Evolutionary conservation across 2,329 filamentous ascomycete species (phyloP), one percentile per base, ranked within the genome.

Genomic region (Coniella lustricola): DNA sequence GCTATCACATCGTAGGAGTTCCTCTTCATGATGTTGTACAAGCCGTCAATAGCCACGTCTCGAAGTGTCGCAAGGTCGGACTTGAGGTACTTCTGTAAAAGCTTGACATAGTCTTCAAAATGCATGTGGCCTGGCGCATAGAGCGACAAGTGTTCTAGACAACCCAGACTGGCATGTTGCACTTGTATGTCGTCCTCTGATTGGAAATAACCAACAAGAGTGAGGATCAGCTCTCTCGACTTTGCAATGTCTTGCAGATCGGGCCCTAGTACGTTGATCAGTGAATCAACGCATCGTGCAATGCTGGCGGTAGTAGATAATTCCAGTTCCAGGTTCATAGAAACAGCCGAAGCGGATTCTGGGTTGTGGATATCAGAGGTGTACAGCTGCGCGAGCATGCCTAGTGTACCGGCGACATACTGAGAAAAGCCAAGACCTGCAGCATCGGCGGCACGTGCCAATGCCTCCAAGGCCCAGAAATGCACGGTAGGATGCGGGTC

Each of bases 401-500:
- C 93, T 17, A 98, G 76, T 0, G 90, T 90, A 58, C 89, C 89
- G 0, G 89, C 85, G 17, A 96, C 90, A 59, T 91, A 96, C 32
- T 83, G 82, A 0, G 90, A 90, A 65, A 96, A 98, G 21, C 88
- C 91, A 49, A 98, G 72, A 0, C 93, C 93, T 2, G 93, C 90
- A 10, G 91, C 93, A 60, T 96, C 91, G 3, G 91, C 87, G 12
- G 95, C 90, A 45, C 87, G 76, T 2, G 87, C 84, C 25, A 98
- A 67, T 9, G 89, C 91, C 62, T 96, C 90, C 38, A 98, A 72
- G 3, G 94, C 91, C 90, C 90, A 97, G 62, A 91, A 95, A 65
- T 98, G 93, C 8, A 98, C 93, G 1, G 87, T 84, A 0, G 93
- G 90, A 63, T 98, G 93, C 17, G 91, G 88, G 61, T 98, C 93